These are phyloP conservation scores for Solanum boliviense DNA, from an alignment of 257 asterid species.

Conservation along the genomic window DNA sequence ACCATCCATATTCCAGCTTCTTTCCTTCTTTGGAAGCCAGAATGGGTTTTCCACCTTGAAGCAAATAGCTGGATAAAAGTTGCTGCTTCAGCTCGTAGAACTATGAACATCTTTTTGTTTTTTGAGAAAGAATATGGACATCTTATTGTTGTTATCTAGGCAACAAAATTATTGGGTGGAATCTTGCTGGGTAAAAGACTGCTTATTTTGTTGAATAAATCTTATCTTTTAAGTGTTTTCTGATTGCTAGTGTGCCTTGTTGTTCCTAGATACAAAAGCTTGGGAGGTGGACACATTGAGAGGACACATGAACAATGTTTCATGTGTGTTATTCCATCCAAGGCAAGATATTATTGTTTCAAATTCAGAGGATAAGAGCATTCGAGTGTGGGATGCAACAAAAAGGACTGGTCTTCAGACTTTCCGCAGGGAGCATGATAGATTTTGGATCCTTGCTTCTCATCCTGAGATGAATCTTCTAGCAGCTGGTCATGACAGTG, in stretches of 20 bases:
- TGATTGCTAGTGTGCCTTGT: background rate
- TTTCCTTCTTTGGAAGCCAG: background rate
- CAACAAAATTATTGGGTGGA: background rate
- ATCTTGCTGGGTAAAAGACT: background rate
- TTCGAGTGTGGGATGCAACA: constrained; percentile 98
- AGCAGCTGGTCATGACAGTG: constrained; percentile 99
- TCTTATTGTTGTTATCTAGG: background rate
- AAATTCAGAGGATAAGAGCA: constrained; percentile 95
- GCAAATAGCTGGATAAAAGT: background rate
- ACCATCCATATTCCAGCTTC: background rate
- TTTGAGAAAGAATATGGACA: background rate
- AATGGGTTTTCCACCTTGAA: background rate
- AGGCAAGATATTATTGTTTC: constrained; percentile 93
- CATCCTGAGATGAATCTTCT: constrained; percentile 98
- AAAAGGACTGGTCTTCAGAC: constrained; percentile 97
- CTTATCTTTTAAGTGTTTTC: background rate
- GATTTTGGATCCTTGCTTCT: constrained; percentile 92
- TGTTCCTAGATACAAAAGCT: constrained; percentile 79
- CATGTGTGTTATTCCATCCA: constrained; percentile 82
- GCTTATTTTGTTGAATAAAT: background rate
- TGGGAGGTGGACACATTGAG: constrained; percentile 99
- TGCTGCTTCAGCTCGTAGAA: background rate
- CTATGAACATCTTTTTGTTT: background rate
- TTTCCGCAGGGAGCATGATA: constrained; percentile 89
- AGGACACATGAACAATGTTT: constrained; percentile 96